Evolutionary conservation across 192 early-diverging fungal species (phyloP).

Genomic region (Geranomyces variabilis): DNA sequence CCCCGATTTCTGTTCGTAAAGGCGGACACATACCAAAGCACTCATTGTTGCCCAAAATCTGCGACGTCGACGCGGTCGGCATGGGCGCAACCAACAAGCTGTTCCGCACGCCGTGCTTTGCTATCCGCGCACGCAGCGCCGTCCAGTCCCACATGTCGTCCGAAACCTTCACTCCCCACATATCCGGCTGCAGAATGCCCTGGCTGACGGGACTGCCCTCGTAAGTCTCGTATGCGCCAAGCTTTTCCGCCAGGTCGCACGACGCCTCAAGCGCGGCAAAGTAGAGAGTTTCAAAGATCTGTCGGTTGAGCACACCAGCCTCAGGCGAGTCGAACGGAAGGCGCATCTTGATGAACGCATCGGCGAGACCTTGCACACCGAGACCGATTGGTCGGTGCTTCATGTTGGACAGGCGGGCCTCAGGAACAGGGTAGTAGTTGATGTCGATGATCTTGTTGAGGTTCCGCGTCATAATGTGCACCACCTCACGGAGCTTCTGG

Average conservation of each 20-base stretch:
- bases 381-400: slow-evolving; percentile 96
- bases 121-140: slow-evolving; percentile 74
- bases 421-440: slow-evolving; percentile 94
- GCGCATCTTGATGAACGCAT: slow-evolving; percentile 94
- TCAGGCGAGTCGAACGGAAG: slow-evolving; percentile 89
- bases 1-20: too few species aligned
- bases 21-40: slow-evolving; percentile 66
- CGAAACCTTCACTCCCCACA: slow-evolving; percentile 82
- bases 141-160: slow-evolving; percentile 93
- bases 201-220: slow-evolving; percentile 85
- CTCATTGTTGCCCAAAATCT: slow-evolving; percentile 98
- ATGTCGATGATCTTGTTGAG: slow-evolving; percentile 97
- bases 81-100: slow-evolving; percentile 94
- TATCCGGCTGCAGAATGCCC: slow-evolving; percentile 90
- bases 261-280: slow-evolving; percentile 91
- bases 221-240: slow-evolving; percentile 88
- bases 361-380: slow-evolving; percentile 98
- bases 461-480: slow-evolving; percentile 89
- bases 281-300: slow-evolving; percentile 98
- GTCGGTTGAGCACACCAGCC: slow-evolving; percentile 78
- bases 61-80: slow-evolving; percentile 96
- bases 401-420: slow-evolving; percentile 87
- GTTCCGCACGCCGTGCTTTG: slow-evolving; percentile 87
- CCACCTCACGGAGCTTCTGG: slow-evolving; percentile 76
- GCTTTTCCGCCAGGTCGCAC: slow-evolving; percentile 79